phyloP scores from a whole-genome alignment of 2,329 filamentous ascomycete species.

The Colletotrichum tamarilloi region DNA sequence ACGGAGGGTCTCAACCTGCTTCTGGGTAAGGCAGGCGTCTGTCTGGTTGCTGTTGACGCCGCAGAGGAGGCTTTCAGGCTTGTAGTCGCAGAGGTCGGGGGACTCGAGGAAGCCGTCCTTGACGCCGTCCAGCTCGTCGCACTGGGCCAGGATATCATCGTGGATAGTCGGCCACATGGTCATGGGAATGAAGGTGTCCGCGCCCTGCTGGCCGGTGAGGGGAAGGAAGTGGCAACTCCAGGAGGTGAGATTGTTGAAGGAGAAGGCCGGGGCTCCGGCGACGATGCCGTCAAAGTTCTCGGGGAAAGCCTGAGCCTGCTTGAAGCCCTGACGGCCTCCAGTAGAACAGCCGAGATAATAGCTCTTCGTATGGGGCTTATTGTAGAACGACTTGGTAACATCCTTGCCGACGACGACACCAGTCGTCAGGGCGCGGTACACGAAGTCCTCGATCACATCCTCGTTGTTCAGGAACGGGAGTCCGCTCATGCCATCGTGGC shows the following conservation, averaged over 20 bases:
- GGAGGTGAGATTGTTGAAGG: conserved; percentile 51
- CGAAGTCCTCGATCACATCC: conserved; percentile 47
- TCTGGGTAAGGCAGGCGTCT: not conserved
- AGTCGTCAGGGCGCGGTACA: conserved; percentile 39
- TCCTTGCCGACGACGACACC: conserved; percentile 55
- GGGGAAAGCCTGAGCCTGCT: conserved; percentile 51
- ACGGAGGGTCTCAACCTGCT: conserved; percentile 50
- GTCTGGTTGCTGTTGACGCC: not conserved
- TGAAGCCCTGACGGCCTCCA: conserved; percentile 65
- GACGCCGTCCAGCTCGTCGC: conserved; percentile 61
- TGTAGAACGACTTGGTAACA: conserved; percentile 56
- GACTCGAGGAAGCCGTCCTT: conserved; percentile 60
- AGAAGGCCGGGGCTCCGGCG: conserved; percentile 57
- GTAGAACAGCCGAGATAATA: conserved; percentile 66
- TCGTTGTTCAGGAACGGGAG: conserved; percentile 45
- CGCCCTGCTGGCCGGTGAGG: conserved; percentile 50
- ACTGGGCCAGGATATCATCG: conserved; percentile 50
- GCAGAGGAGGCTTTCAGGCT: conserved; percentile 54
- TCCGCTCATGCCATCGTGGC: conserved; percentile 54
- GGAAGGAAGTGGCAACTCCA: conserved; percentile 59
- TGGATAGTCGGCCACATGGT: conserved; percentile 33
- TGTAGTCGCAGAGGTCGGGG: conserved; percentile 56
- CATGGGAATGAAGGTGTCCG: conserved; percentile 38
- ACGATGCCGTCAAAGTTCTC: conserved; percentile 66
- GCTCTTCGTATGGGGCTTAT: conserved; percentile 48